Conservation (phyloP, 139 green algal genomes). For the Mychonastes homosphaera region DNA sequence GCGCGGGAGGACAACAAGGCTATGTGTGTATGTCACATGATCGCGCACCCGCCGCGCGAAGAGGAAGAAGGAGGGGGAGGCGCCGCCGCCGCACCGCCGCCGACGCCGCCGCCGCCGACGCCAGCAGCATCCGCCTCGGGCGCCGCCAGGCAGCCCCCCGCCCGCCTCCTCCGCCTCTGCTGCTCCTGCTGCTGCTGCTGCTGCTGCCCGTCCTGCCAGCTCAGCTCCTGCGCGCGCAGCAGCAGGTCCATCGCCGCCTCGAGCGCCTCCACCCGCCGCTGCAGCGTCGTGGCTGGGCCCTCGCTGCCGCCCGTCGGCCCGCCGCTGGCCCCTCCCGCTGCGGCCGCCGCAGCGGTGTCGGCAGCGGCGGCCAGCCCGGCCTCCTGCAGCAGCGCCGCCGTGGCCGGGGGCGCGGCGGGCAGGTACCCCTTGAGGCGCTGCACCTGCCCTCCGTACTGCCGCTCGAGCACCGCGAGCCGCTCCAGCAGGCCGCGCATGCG, state of each 20-base stretch:
- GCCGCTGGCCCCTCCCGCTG: conserved; percentile 12
- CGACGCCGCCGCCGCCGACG: not conserved
- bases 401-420: conserved; percentile 6
- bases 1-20: too few species aligned
- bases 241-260: conserved; percentile 50
- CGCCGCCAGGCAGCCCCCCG: too few species aligned
- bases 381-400: not conserved
- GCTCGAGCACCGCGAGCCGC: conserved; percentile 48
- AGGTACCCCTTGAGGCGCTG: conserved; percentile 25
- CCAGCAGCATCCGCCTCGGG: not conserved
- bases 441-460: conserved; percentile 29
- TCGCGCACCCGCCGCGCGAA: not conserved
- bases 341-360: not conserved
- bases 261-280: conserved; percentile 52
- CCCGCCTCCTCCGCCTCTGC: too few species aligned
- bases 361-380: not conserved
- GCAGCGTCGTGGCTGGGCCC: too few species aligned
- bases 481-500: conserved; percentile 23
- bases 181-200: too few species aligned
- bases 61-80: not conserved
- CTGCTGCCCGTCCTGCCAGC: conserved; percentile 18
- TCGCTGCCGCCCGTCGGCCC: conserved; percentile 37
- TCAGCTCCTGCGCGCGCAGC: conserved; percentile 40
- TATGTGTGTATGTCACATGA: too few species aligned
- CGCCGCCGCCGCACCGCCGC: not conserved